Base-by-base conservation (phyloP, 805 yeast genomes). In the Nakazawaea molendinolei region DNA sequence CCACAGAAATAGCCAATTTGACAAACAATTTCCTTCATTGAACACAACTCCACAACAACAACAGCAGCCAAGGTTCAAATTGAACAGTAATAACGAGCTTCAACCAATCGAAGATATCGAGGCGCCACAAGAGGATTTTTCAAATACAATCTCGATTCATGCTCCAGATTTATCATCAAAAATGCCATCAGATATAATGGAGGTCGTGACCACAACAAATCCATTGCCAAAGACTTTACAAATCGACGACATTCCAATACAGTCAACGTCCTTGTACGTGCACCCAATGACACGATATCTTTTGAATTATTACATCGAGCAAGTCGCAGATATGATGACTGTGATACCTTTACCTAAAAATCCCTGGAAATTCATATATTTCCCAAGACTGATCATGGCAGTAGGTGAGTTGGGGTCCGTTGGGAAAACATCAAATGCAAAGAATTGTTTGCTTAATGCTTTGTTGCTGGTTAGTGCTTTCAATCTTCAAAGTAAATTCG, bases 321-420 rank as follows among this genome's bases (percentile, higher is more conserved):
- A 78, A 44, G 92, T 86, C 1, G 90, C 90, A 0, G 92, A 84
- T 52, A 72, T 52, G 60, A 74, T 74, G 79, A 74, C 79, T 1
- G 81, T 74, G 17, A 70, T 74, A 28, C 79, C 79, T 1, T 55
- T 74, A 17, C 74, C 83, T 0, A 82, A 79, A 43, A 86, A 84
- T 51, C 95, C 95, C 1, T 86, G 95, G 95, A 81, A 80, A 48
- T 76, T 81, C 3, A 75, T 85, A n/a, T 86, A 84, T 55, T 76
- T 86, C 42, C 95, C 95, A 0, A 58, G 92, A 33, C 95, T 95
- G 1, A 57, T 83, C 22, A 67, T 74, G 64, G 95, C 95, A 0
- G 64, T 86, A 18, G 95, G 95, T 4, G 95, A 86, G 50, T 58
- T 85, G 18, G 72, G 79, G 19, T 78, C 87, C 2, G 54, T 79